phyloP scores from a whole-genome alignment of 2,329 filamentous ascomycete species.

The Hypoxylon sp. region DNA sequence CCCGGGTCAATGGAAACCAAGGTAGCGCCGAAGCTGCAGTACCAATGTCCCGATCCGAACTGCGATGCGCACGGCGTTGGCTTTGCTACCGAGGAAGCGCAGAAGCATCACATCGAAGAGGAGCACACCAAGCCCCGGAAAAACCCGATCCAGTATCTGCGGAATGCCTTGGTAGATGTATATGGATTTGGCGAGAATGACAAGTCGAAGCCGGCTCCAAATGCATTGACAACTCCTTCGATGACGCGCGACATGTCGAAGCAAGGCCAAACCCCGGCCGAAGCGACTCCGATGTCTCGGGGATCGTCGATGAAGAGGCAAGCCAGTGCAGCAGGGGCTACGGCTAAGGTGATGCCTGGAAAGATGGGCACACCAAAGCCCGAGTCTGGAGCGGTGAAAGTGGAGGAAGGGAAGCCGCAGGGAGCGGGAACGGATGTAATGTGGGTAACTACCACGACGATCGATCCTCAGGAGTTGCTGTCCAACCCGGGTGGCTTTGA shows the following conservation, averaged over 20 bases:
- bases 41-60: constrained; percentile 61
- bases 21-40: constrained; percentile 52
- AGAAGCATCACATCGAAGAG: constrained; percentile 63
- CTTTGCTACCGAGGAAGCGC: constrained; percentile 64
- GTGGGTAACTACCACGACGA: constrained; percentile 53
- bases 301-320: constrained; percentile 61
- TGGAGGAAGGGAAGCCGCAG: constrained; percentile 38
- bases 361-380: constrained; percentile 39
- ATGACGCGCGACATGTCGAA: constrained; percentile 57
- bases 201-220: constrained; percentile 49
- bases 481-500: constrained; percentile 53
- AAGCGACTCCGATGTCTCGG: constrained; percentile 60
- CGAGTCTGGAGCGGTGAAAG: constrained; percentile 37
- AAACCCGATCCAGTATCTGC: constrained; percentile 62
- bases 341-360: constrained; percentile 42
- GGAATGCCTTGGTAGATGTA: constrained; percentile 58
- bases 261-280: constrained; percentile 57
- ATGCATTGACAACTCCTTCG: constrained; percentile 47
- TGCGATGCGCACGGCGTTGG: constrained; percentile 61
- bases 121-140: constrained; percentile 66
- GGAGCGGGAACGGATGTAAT: constrained; percentile 32
- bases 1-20: constrained; percentile 44
- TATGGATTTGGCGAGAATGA: constrained; percentile 64
- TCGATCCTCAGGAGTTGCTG: constrained; percentile 63
- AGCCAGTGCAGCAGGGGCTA: constrained; percentile 55